Conservation (phyloP, 495 filamentous ascomycete species). For the Aspergillus baeticus region DNA sequence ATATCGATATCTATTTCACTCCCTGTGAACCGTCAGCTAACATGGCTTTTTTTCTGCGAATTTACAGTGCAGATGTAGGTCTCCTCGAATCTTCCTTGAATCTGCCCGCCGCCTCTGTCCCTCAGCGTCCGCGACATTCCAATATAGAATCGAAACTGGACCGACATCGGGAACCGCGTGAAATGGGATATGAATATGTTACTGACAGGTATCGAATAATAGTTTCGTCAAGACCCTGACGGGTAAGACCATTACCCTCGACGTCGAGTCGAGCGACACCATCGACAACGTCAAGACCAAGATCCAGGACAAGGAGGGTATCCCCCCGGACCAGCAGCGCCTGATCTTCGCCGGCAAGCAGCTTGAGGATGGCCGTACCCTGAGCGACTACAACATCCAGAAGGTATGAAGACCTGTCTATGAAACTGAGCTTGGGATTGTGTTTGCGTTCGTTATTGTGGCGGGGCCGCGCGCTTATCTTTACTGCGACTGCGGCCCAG, state of each 20-base stretch:
- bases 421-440: background rate
- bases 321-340: constrained; percentile 98
- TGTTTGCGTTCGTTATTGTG: background rate
- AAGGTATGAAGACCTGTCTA: constrained; percentile 63
- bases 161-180: background rate
- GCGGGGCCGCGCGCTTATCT: background rate
- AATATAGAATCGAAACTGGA: background rate
- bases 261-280: constrained; percentile 98
- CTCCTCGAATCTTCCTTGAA: constrained; percentile 4
- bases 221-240: constrained; percentile 98
- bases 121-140: background rate
- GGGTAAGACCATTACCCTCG: constrained; percentile 99
- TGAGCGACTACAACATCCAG: constrained; percentile 99
- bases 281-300: constrained; percentile 98
- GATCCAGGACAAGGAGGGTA: constrained; percentile 99
- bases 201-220: constrained; percentile 38
- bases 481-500: background rate
- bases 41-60: constrained; percentile 38
- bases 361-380: constrained; percentile 97
- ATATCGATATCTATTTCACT: constrained; percentile 13
- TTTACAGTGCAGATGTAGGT: constrained; percentile 78
- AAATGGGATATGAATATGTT: constrained; percentile 9
- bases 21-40: constrained; percentile 31
- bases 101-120: constrained; percentile 13
- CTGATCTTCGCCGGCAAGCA: constrained; percentile 99